phyloP scores from a whole-genome alignment of 106 monocot genomes.

The Phalaenopsis aphrodite region DNA sequence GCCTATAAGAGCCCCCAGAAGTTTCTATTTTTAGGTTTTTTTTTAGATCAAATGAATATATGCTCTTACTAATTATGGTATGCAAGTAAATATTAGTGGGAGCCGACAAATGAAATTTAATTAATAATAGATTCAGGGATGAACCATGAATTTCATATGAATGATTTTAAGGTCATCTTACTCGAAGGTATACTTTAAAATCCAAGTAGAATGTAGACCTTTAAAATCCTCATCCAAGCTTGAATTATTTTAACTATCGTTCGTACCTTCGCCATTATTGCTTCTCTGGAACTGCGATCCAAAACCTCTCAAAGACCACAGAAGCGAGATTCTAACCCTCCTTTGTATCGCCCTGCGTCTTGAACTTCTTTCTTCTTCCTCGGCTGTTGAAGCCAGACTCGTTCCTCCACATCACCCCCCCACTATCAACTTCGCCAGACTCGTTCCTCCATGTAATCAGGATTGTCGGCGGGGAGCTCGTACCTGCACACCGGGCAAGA shows the following conservation, averaged over 20 bases:
- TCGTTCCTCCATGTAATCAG: conserved; percentile 42
- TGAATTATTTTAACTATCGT: not conserved
- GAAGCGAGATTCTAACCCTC: conserved; percentile 70
- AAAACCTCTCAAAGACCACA: conserved; percentile 39
- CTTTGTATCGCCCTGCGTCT: conserved; percentile 31
- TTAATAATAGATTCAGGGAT: no score
- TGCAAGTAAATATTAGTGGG: no score
- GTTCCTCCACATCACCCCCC: not conserved
- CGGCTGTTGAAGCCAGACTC: not conserved
- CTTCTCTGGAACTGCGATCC: conserved; percentile 20
- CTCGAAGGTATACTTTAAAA: no score
- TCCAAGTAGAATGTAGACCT: not conserved
- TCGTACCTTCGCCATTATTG: conserved; percentile 2
- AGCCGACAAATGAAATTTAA: no score
- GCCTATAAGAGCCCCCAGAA: no score
- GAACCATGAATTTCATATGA: no score
- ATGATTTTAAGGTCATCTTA: no score
- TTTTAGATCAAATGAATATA: no score
- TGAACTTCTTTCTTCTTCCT: not conserved
- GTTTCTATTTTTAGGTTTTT: no score
- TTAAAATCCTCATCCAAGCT: conserved; percentile 20
- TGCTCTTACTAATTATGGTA: no score
- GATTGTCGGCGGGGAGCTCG: conserved; percentile 77
- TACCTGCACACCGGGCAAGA: conserved; percentile 83
- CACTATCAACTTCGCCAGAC: not conserved